Conservation (phyloP, 2,329 filamentous ascomycete genomes). For the Zymoseptoria crescenta region DNA sequence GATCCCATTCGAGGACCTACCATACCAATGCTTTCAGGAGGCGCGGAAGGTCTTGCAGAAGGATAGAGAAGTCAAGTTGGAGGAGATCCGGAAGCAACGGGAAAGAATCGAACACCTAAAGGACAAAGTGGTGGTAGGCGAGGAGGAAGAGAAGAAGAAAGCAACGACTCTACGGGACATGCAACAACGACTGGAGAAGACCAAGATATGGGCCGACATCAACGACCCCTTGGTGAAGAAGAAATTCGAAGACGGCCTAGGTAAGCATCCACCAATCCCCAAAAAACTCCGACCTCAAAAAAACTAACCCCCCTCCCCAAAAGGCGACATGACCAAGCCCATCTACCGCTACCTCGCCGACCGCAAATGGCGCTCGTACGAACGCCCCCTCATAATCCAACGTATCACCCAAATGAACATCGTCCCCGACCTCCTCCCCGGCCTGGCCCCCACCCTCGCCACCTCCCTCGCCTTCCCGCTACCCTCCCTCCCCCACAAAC, state of each 20-base stretch:
- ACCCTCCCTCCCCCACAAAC: constrained; percentile 7
- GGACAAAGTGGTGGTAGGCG: constrained; percentile 35
- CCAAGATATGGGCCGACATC: constrained; percentile 87
- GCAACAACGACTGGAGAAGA: constrained; percentile 61
- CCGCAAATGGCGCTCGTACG: constrained; percentile 78
- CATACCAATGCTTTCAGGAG: constrained; percentile 97
- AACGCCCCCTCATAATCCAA: constrained; percentile 71
- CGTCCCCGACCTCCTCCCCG: constrained; percentile 77
- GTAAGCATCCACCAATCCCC: constrained; percentile 39
- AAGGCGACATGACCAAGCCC: constrained; percentile 91
- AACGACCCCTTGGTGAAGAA: constrained; percentile 93
- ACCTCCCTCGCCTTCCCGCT: constrained; percentile 71
- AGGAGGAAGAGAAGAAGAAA: constrained; percentile 38
- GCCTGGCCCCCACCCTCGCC: constrained; percentile 69
- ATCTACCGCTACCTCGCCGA: constrained; percentile 89
- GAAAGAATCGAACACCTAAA: constrained; percentile 61
- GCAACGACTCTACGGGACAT: constrained; percentile 61
- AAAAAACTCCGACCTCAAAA: neutral
- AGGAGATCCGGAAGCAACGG: constrained; percentile 59
- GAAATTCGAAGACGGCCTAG: constrained; percentile 82
- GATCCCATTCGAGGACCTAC: constrained; percentile 84
- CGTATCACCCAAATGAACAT: constrained; percentile 80
- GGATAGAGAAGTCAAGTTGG: constrained; percentile 75
- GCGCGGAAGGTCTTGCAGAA: constrained; percentile 72
- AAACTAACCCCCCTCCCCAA: neutral